Evolutionary conservation across 306 rosid species (phyloP).

Genomic region (Ormosia emarginata): DNA sequence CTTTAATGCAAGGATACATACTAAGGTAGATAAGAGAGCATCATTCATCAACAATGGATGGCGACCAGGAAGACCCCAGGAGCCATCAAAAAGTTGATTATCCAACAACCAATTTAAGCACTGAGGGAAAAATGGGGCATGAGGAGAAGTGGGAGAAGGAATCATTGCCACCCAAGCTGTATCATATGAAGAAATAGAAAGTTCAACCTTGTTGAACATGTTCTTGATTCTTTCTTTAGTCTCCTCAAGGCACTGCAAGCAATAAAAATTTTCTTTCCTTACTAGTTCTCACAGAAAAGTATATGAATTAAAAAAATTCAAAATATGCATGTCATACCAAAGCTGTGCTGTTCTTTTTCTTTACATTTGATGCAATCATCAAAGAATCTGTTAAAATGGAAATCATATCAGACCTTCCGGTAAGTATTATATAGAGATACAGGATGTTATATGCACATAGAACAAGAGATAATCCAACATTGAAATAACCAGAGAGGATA

Average conservation of each 20-base stretch:
- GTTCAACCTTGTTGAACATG: constrained; percentile 66
- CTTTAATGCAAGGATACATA: constrained; percentile 66
- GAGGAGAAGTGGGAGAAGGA: constrained; percentile 52
- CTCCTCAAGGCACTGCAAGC: constrained; percentile 52
- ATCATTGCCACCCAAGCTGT: constrained; percentile 97
- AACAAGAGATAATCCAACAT: background rate
- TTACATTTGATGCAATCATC: background rate
- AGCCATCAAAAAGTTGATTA: constrained; percentile 75
- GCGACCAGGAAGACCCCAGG: constrained; percentile 60
- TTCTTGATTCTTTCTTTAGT: constrained; percentile 54
- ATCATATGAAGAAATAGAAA: constrained; percentile 75
- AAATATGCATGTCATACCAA: constrained; percentile 25
- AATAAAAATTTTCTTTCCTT: background rate
- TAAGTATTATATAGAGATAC: background rate
- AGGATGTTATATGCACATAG: background rate
- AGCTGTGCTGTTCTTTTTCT: background rate
- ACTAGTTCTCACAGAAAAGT: background rate
- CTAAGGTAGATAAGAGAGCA: constrained; percentile 71
- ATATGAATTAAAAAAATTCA: background rate
- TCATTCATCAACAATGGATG: constrained; percentile 58
- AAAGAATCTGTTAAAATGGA: constrained; percentile 21
- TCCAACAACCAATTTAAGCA: constrained; percentile 72
- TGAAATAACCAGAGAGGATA: background rate
- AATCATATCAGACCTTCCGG: background rate
- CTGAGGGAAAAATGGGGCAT: constrained; percentile 63